Percentiles rank a stretch among this genome's conserved stretches.
phyloP scores from a whole-genome alignment of 108 stramenopile genomes.

The Cyclotella kingstonii region DNA sequence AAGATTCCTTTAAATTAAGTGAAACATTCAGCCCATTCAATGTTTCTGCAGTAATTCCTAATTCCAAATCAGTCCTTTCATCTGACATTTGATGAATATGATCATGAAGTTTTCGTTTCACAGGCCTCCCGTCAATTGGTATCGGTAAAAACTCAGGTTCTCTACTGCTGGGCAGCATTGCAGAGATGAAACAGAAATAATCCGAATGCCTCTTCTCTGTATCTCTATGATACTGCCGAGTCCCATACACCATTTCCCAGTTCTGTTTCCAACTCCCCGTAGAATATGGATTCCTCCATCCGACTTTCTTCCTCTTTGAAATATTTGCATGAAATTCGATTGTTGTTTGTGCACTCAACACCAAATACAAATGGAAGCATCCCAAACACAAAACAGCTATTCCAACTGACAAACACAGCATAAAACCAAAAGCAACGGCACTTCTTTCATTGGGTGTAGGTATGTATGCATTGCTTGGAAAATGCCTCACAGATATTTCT shows the following conservation, averaged over 20 bases:
- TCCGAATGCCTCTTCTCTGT: conserved; percentile 11
- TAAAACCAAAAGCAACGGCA: conserved; percentile 71
- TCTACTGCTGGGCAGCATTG: conserved; percentile 61
- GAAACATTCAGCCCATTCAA: background rate
- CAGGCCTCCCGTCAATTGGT: conserved; percentile 61
- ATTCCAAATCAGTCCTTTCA: conserved; percentile 9
- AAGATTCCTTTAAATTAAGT: no score
- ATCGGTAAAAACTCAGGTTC: conserved; percentile 85
- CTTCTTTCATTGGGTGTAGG: conserved; percentile 64
- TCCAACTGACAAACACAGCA: conserved; percentile 80
- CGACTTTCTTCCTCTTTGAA: conserved; percentile 37
- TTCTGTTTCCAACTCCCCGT: conserved; percentile 66
- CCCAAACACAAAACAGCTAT: conserved; percentile 63
- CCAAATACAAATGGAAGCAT: conserved; percentile 81
- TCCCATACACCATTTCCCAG: conserved; percentile 78
- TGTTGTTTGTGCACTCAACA: conserved; percentile 78
- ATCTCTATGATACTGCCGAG: conserved; percentile 11
- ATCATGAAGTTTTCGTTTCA: conserved; percentile 25
- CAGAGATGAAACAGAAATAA: conserved; percentile 28
- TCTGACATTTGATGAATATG: background rate
- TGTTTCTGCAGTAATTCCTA: background rate
- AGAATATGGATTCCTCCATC: conserved; percentile 78
- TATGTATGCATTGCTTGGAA: conserved; percentile 47
- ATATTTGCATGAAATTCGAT: conserved; percentile 92
- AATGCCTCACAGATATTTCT: conserved; percentile 29